Evolutionary conservation across 1,284 basidiomycete species (phyloP).

Genomic region (Pascua guehoae): DNA sequence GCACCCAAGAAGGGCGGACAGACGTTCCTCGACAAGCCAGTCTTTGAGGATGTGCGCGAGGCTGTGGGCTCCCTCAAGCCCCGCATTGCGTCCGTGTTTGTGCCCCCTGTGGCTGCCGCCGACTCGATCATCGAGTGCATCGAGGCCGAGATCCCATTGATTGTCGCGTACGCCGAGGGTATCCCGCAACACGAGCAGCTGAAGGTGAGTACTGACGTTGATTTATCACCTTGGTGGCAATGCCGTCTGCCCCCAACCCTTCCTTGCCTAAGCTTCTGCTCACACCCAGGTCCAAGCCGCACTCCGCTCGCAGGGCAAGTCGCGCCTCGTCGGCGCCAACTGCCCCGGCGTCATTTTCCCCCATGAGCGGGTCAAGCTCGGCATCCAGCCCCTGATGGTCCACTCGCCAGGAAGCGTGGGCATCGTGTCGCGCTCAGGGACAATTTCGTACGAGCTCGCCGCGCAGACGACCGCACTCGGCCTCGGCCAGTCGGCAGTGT

Average conservation of each 20-base stretch:
- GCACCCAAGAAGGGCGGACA: constrained; percentile 93
- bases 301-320: constrained; percentile 82
- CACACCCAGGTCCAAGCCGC: constrained; percentile 71
- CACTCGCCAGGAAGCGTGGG: constrained; percentile 83
- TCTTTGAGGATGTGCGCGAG: constrained; percentile 84
- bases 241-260: too few species aligned
- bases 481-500: constrained; percentile 85
- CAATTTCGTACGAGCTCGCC: constrained; percentile 72
- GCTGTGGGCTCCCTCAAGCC: constrained; percentile 49
- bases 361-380: constrained; percentile 86
- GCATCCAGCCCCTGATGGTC: constrained; percentile 92
- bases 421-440: constrained; percentile 93
- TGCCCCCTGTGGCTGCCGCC: constrained; percentile 57
- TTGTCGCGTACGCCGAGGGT: constrained; percentile 90
- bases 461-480: constrained; percentile 90
- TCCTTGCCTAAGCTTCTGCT: background rate
- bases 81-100: constrained; percentile 18
- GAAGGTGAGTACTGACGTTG: constrained; percentile 68
- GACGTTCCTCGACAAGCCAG: constrained; percentile 80
- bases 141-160: constrained; percentile 85
- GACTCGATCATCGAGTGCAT: constrained; percentile 92
- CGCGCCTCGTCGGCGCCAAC: constrained; percentile 80
- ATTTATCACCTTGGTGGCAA: background rate
- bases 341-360: constrained; percentile 91
- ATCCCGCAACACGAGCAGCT: constrained; percentile 58